Evolutionary conservation across 2,329 filamentous ascomycete genomes (phyloP).

Genomic region (Phoma sp.): DNA sequence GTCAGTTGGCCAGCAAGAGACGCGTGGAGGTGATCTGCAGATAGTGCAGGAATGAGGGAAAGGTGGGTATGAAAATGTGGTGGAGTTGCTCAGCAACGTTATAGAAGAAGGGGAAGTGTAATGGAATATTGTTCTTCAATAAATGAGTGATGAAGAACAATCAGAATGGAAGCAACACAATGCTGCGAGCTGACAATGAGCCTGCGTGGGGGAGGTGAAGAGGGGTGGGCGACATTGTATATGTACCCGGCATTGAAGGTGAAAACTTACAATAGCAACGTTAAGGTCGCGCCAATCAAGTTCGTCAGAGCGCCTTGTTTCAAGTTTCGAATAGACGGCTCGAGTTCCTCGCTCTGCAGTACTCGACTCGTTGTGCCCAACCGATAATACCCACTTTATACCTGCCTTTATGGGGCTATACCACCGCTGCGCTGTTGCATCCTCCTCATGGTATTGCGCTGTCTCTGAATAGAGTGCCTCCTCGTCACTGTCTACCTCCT

Average conservation of each 20-base stretch:
- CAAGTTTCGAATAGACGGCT: slow-evolving; percentile 39
- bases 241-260: slow-evolving; percentile 35
- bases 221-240: slow-evolving; percentile 34
- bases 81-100: slow-evolving; percentile 31
- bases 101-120: slow-evolving; percentile 19
- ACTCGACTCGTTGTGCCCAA: slow-evolving; percentile 27
- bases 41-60: slow-evolving; percentile 17
- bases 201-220: slow-evolving; percentile 39
- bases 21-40: slow-evolving; percentile 19
- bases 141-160: slow-evolving; percentile 45
- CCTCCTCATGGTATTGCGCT: slow-evolving; percentile 25
- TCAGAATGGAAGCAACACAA: slow-evolving; percentile 36
- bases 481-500: slow-evolving; percentile 34
- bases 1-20: slow-evolving; percentile 42
- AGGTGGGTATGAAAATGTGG: slow-evolving; percentile 11
- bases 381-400: slow-evolving; percentile 41
- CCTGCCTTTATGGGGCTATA: slow-evolving; percentile 26
- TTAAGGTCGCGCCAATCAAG: slow-evolving; percentile 34
- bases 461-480: slow-evolving; percentile 26
- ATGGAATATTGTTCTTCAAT: slow-evolving; percentile 22
- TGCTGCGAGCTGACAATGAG: slow-evolving; percentile 36
- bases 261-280: slow-evolving; percentile 38
- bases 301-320: slow-evolving; percentile 44
- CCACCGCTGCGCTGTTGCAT: slow-evolving; percentile 29
- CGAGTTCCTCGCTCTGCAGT: slow-evolving; percentile 37